These are phyloP conservation scores for Aspergillus sp. DNA, from an alignment of 2,329 filamentous ascomycete species.

Conservation along the genomic window DNA sequence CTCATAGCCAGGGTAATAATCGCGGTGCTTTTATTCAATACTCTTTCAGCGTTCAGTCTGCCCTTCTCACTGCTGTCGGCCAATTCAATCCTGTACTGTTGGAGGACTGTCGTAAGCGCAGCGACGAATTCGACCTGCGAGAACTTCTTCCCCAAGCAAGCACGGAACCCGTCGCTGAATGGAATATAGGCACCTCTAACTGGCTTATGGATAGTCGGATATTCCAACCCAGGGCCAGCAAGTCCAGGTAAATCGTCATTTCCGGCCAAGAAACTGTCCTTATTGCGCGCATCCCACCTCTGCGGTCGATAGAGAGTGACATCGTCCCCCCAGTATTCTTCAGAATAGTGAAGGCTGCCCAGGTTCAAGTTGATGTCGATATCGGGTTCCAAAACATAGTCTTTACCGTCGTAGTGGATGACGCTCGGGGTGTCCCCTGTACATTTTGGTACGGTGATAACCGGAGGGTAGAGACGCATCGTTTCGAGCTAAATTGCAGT, in stretches of 20 bases:
- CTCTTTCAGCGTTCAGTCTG: constrained; percentile 8
- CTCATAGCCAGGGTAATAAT: constrained; percentile 21
- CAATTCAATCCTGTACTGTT: constrained; percentile 20
- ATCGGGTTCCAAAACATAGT: constrained; percentile 18
- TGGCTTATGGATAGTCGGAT: constrained; percentile 24
- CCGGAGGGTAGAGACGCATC: constrained; percentile 44
- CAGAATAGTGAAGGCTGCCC: constrained; percentile 22
- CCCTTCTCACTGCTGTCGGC: constrained; percentile 4
- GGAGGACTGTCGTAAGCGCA: constrained; percentile 15
- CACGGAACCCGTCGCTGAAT: constrained; percentile 26
- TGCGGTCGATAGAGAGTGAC: constrained; percentile 16
- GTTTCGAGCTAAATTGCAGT: constrained; percentile 43
- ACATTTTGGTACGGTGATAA: constrained; percentile 32
- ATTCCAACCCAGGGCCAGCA: constrained; percentile 19
- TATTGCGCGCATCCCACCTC: constrained; percentile 25
- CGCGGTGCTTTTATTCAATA: constrained; percentile 13
- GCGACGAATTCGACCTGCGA: constrained; percentile 29
- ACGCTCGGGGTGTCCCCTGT: constrained; percentile 22
- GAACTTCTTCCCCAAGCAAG: constrained; percentile 29
- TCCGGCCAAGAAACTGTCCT: constrained; percentile 22
- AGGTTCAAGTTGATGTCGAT: constrained; percentile 20
- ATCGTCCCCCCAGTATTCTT: constrained; percentile 26
- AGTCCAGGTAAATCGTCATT: constrained; percentile 19
- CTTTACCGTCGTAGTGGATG: constrained; percentile 15
- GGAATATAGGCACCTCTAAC: constrained; percentile 24